Base-by-base conservation (phyloP, 352 stramenopile species). In the Chrysophaeum taylorii region DNA sequence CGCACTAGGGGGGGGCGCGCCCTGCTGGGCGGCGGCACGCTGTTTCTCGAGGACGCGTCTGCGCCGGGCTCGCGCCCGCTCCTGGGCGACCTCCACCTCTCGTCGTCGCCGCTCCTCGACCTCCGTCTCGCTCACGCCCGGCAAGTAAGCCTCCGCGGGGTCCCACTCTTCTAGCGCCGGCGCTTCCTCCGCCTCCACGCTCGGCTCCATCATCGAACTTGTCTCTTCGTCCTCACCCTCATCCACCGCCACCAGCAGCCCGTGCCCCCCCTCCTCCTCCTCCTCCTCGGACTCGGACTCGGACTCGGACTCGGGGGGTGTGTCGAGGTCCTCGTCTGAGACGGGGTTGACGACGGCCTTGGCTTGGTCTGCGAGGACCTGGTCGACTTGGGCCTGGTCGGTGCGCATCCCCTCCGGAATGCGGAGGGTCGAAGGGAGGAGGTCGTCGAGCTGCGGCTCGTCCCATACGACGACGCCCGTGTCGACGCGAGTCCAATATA, bases 401-500 rank as follows among this genome's bases (percentile, higher is more conserved):
- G 9, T 7, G 33, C 1, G 33, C 4, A 66, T 31, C 9, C 5
- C 9, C 2, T 16, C 2, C 33, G 57, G 57, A 25, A 66, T 25
- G 2, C 9, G 9, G 12, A 66, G 23, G 57, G 33, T 36, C 36
- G 57, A 5, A 2, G 57, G 57, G 7, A 66, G 57, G 2, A 66
- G 18, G 2, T 42, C 18, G 12, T 71, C 60, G 18, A 70, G 33
- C 5, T 21, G 25, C 25, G 76, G 76, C 69, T 78, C 69, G 29
- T 77, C 69, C 16, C 63, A 78, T 1, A 52, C 50, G 16, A 50
- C 64, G 67, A 73, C 60, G 21, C 64, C 39, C 7, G 64, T 79
- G 1, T 66, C 60, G 29, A 41, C n/a, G 66, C 80, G 60, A 14
- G 76, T 48, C 74, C 74, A 81, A 0, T 74, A 60, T 5, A 37